These are phyloP conservation scores for Tilletia horrida DNA, from an alignment of 1,284 basidiomycete species.

Conservation along the genomic window DNA sequence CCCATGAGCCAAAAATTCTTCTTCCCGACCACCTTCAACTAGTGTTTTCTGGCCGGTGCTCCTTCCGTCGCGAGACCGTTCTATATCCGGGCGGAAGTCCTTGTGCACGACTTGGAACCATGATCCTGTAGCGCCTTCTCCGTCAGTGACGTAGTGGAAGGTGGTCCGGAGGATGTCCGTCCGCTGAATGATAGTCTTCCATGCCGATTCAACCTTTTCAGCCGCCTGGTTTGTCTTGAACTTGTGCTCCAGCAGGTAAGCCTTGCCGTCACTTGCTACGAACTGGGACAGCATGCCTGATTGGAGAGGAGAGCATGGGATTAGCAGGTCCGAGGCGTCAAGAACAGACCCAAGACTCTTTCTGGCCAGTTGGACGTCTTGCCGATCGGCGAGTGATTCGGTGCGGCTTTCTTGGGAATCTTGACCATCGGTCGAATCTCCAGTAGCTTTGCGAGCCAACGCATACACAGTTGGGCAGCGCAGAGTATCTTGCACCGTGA, in stretches of 20 bases:
- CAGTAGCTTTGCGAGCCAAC: slow-evolving; percentile 28
- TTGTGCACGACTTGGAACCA: slow-evolving; percentile 29
- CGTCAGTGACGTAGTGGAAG: slow-evolving; percentile 34
- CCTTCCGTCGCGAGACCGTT: background rate
- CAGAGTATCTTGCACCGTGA: slow-evolving; percentile 38
- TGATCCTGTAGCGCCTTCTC: background rate
- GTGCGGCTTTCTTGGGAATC: no score
- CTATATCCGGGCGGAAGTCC: slow-evolving; percentile 32
- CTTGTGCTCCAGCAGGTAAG: slow-evolving; percentile 44
- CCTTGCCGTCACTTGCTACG: slow-evolving; percentile 30
- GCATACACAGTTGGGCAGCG: slow-evolving; percentile 32
- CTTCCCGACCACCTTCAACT: background rate
- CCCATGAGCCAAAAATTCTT: background rate
- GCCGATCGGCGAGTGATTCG: no score
- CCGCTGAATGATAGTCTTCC: slow-evolving; percentile 28
- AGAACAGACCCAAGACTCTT: background rate
- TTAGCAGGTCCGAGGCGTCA: slow-evolving; percentile 16
- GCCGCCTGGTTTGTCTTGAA: slow-evolving; percentile 18
- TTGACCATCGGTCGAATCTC: no score
- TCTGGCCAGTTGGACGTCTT: background rate
- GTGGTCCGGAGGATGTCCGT: slow-evolving; percentile 45
- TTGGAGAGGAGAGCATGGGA: slow-evolving; percentile 52
- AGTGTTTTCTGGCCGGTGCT: background rate
- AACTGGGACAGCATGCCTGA: slow-evolving; percentile 48
- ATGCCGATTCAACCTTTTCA: slow-evolving; percentile 27